These are phyloP conservation scores for Magnolia kwangsiensis DNA, from an alignment of 164 flowering plant species.

Conservation along the genomic window DNA sequence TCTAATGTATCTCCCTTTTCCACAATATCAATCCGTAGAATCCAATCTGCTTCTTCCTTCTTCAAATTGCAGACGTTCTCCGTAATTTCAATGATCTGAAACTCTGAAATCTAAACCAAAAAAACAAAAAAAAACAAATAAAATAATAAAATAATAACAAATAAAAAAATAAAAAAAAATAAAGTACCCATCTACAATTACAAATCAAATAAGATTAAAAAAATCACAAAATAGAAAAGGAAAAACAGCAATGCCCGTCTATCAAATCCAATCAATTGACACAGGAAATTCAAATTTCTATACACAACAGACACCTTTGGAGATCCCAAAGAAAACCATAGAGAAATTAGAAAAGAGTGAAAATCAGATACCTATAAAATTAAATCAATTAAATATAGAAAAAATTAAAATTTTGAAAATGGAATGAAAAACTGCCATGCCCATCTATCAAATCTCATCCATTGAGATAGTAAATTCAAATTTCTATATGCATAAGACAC, in stretches of 20 bases:
- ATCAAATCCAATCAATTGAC: not conserved
- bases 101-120: constrained; percentile 67
- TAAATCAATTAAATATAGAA: too few species aligned
- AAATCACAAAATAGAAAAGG: not conserved
- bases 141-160: not conserved
- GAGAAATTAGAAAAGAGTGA: not conserved
- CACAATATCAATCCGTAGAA: constrained; percentile 70
- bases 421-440: too few species aligned
- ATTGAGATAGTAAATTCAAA: not conserved
- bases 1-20: constrained; percentile 65
- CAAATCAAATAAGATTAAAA: constrained; percentile 8
- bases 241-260: not conserved
- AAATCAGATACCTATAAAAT: not conserved
- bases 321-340: not conserved
- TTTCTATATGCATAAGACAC: not conserved
- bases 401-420: too few species aligned
- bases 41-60: constrained; percentile 95
- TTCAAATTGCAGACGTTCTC: constrained; percentile 93
- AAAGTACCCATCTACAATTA: not conserved
- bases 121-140: not conserved
- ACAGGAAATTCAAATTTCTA: not conserved
- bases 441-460: too few species aligned
- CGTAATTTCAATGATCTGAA: constrained; percentile 72
- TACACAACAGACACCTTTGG: not conserved
- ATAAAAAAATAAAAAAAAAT: not conserved